Base-by-base conservation (phyloP, 441 rosid species). In the Capsella rubella region DNA sequence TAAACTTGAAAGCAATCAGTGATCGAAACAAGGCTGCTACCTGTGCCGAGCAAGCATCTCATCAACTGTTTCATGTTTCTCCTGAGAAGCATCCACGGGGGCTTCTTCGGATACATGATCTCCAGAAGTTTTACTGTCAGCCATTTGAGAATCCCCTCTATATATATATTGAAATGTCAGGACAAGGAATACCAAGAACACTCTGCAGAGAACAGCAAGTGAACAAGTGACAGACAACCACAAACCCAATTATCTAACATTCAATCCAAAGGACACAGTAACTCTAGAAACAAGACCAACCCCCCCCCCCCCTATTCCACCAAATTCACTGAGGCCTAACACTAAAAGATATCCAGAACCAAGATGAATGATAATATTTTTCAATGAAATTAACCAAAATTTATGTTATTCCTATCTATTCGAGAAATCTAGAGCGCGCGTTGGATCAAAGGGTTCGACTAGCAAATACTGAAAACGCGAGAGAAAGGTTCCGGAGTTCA, bases 11-110 rank as follows among this genome's bases (percentile, higher is more conserved):
- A 57, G 47, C 32, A 58, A 28, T 5, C 45, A 45, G 9, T 51
- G 7, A 21, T 60, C 31, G 14, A 10, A 35, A 42, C 29, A 8
- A 1, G 25, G 25, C 25, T 14, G 15, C 46, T 68, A 78, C 81
- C 81, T 79, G 79, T 79, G 82, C 2, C 82, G 60, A 42, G 71
- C 63, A 79, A 79, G 82, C 75, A 79, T 74, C 69, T 74, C 79
- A 32, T 79, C 82, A 16, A 74, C 15, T 8, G 75, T 63, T 69
- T 73, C 78, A 57, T 32, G 70, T 55, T 53, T 52, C 69, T 67
- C 53, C 53, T 46, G 29, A 37, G 78, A 67, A 72, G 78, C 60
- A 46, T 54, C 67, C 4, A 57, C n/a, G 28, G 72, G 6, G 4
- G 25, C 28, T 40, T 52, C 72, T 10, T 70, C 64, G 5, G 74